These are phyloP conservation scores for Melampsora americana DNA, from an alignment of 1,284 basidiomycete species.

Conservation along the genomic window DNA sequence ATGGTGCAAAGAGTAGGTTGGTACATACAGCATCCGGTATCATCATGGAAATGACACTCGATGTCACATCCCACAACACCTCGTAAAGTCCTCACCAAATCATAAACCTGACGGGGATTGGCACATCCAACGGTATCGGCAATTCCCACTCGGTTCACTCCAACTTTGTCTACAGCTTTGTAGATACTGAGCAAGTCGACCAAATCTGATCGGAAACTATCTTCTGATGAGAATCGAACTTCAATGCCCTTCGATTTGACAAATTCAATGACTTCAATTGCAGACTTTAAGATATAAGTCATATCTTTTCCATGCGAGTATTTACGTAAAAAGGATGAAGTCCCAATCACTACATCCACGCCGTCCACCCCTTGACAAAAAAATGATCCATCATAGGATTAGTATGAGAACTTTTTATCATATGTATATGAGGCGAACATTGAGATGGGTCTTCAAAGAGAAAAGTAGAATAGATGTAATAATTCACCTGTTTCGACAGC, in stretches of 20 bases:
- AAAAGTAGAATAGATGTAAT: background rate
- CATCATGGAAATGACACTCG: slow-evolving; percentile 98
- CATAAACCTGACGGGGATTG: slow-evolving; percentile 97
- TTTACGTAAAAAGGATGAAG: slow-evolving; percentile 96
- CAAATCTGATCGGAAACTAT: slow-evolving; percentile 98
- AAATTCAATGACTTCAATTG: slow-evolving; percentile 97
- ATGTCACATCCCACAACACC: slow-evolving; percentile 96
- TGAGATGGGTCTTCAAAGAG: background rate
- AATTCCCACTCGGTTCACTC: slow-evolving; percentile 97
- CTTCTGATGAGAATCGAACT: slow-evolving; percentile 98
- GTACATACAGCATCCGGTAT: slow-evolving; percentile 77
- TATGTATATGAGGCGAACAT: too few species aligned
- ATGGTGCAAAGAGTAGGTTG: background rate
- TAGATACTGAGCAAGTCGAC: slow-evolving; percentile 98
- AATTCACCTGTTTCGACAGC: slow-evolving; percentile 92
- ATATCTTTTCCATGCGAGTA: slow-evolving; percentile 99
- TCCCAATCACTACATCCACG: slow-evolving; percentile 98
- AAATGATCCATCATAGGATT: background rate
- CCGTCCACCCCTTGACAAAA: slow-evolving; percentile 77
- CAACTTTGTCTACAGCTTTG: slow-evolving; percentile 99
- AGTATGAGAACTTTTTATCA: too few species aligned
- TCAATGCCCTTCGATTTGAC: slow-evolving; percentile 99
- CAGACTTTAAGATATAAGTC: slow-evolving; percentile 93
- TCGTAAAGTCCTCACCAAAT: slow-evolving; percentile 90
- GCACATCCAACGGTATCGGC: slow-evolving; percentile 99